Conservation (phyloP, 1,284 basidiomycete genomes). For the Phylloporus gajari region DNA sequence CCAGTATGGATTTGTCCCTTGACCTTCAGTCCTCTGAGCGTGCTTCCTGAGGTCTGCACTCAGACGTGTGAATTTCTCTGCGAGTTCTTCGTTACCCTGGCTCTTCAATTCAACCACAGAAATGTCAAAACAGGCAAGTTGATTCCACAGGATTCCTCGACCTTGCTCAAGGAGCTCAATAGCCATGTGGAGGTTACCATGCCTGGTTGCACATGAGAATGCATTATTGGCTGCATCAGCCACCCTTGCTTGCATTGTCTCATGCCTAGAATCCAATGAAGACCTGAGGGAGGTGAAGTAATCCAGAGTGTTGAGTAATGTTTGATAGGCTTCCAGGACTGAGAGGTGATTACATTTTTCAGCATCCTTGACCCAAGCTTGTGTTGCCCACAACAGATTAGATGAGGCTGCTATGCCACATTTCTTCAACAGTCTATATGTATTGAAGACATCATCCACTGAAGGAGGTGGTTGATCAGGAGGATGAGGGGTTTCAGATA, state of each 20-base stretch:
- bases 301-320: background rate
- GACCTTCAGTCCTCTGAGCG: background rate
- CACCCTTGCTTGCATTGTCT: background rate
- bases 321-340: background rate
- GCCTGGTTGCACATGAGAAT: background rate
- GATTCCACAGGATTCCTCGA: slow-evolving; percentile 3
- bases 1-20: background rate
- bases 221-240: background rate
- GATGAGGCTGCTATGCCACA: no score
- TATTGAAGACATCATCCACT: no score
- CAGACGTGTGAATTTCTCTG: background rate
- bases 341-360: background rate
- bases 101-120: background rate
- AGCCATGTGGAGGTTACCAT: background rate
- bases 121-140: background rate
- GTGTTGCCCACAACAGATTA: no score
- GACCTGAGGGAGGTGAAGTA: background rate
- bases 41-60: background rate
- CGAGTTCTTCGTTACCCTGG: background rate
- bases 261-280: background rate
- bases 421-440: no score
- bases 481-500: no score
- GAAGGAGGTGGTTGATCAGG: no score
- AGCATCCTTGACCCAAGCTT: no score
- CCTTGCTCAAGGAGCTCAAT: background rate